Base-by-base conservation (phyloP, 1,284 basidiomycete species). In the Thelephora terrestris region DNA sequence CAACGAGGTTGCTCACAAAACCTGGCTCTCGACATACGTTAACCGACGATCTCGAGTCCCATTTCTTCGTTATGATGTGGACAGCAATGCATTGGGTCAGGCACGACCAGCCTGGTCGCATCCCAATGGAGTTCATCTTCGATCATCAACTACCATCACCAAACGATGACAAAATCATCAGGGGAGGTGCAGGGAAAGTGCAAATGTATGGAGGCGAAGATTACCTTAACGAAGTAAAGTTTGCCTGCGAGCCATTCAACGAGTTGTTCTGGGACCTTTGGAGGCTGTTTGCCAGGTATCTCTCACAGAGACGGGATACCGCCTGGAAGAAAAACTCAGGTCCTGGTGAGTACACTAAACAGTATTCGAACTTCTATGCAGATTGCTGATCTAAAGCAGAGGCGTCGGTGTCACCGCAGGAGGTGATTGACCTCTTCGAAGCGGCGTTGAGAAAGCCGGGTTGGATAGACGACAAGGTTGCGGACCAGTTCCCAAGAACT, bases 41-140 rank as follows among this genome's bases (percentile, higher is more conserved):
- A 18, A 29, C 37, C n/a, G 54, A 55, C 46, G 52, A 55, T 35
- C 27, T 55, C 12, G 54, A 55, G 37, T 53, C 52, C 14, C 18
- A 43, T 21, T 45, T 47, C 37, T 53, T 50, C 45, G 50, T 52
- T 9, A 34, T 55, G 20, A 24, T 49, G 14, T 50, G 38, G 35
- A 36, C 23, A 7, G 47, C 52, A 9, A 12, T 53, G 24, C 43
- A 48, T 17, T 44, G 36, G 20, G 51, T 52, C 34, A 20, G 48
- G 17, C 37, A 52, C 37, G 6, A 18, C n/a, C 18, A 40, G 12
- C 23, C 38, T 21, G 38, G 10, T 40, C 12, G 5, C 29, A 24
- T 40, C 16, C 3, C 3, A 3, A 40, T 40, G 38, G 38, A 17
- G 16, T 3, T 3, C 5, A 20, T 40, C 12, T 40, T 40, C 12